Conservation (phyloP, 78 protist species). For the Chrysochromulina parva region DNA sequence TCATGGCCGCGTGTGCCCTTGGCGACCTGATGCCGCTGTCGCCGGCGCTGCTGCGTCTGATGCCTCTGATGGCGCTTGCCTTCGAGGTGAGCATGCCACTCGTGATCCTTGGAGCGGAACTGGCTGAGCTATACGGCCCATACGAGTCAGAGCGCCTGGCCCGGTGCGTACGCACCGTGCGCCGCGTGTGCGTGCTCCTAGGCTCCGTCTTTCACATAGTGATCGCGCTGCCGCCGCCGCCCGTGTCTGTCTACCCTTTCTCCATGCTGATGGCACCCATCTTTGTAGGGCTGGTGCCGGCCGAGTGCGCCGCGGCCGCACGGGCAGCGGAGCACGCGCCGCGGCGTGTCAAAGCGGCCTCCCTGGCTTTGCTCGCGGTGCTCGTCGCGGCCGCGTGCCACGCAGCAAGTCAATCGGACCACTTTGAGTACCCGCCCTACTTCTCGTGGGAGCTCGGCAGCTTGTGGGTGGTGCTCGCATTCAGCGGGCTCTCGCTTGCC, state of each 20-base stretch:
- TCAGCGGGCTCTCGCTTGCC: neutral
- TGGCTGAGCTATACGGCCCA: too few species aligned
- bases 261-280: slow-evolving; percentile 16
- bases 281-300: neutral
- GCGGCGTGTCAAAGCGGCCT: too few species aligned
- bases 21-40: neutral
- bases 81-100: neutral
- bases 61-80: neutral
- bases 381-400: neutral
- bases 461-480: neutral
- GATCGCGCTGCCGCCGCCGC: slow-evolving; percentile 23
- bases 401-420: neutral
- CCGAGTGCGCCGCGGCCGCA: neutral
- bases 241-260: slow-evolving; percentile 13
- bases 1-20: neutral
- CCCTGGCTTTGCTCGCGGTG: neutral
- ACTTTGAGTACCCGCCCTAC: slow-evolving; percentile 8
- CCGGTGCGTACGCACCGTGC: too few species aligned
- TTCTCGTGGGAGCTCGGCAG: neutral
- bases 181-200: neutral
- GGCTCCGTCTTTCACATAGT: neutral
- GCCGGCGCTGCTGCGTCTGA: neutral
- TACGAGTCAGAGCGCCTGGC: too few species aligned
- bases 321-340: too few species aligned
- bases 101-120: neutral